These are phyloP conservation scores for Aquilaria sinensis DNA, from an alignment of 345 rosid species.

Conservation along the genomic window DNA sequence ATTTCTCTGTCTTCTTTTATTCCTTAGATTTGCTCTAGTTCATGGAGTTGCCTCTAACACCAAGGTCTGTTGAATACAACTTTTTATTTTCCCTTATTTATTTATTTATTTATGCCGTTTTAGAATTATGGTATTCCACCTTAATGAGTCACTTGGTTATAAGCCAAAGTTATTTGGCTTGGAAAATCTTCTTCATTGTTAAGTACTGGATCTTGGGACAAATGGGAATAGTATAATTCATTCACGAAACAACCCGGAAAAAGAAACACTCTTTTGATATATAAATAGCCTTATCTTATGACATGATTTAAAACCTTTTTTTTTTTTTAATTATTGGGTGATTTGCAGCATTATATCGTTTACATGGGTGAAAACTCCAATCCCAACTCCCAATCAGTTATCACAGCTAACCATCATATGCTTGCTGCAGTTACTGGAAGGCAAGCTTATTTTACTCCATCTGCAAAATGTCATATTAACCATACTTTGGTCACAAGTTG, in stretches of 20 bases:
- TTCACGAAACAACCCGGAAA: not conserved
- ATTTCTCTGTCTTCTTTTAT: constrained; percentile 16
- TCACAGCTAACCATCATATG: constrained; percentile 31
- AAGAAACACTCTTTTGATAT: not conserved
- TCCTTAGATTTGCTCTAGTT: constrained; percentile 15
- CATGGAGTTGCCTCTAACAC: constrained; percentile 23
- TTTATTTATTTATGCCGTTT: too few relatives aligned
- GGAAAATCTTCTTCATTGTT: too few relatives aligned
- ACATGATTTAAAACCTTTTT: not conserved
- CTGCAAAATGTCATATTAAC: not conserved
- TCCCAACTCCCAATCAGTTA: constrained; percentile 34
- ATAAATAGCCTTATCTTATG: not conserved
- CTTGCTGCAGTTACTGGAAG: constrained; percentile 38
- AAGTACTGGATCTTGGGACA: too few relatives aligned
- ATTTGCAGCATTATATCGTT: constrained; percentile 42
- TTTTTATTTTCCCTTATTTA: too few relatives aligned
- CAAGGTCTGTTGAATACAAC: constrained; percentile 12
- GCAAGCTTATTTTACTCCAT: constrained; percentile 8
- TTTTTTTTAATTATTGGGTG: not conserved
- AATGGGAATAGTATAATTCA: too few relatives aligned
- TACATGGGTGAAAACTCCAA: constrained; percentile 46
- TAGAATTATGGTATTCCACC: too few relatives aligned
- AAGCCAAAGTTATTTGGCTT: too few relatives aligned
- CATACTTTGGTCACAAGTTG: not conserved
- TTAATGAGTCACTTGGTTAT: too few relatives aligned